A percentile compares a stretch with the other conserved stretches of the same genome.
These are phyloP conservation scores for Balamuthia mandrillaris DNA, from an alignment of 208 protist species.

Conservation along the genomic window DNA sequence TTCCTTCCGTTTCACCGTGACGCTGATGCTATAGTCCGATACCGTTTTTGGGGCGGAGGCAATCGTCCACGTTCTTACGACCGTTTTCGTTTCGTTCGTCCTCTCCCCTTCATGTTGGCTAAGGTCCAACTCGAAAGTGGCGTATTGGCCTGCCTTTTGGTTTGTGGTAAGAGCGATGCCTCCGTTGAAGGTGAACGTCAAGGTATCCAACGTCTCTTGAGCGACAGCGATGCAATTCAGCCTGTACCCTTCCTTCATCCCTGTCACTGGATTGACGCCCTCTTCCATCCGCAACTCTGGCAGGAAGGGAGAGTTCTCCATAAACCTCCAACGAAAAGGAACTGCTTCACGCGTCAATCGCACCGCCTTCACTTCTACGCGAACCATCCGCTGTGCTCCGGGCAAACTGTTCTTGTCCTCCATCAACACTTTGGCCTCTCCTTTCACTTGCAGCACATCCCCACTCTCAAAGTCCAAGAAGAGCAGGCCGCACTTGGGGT, in stretches of 20 bases:
- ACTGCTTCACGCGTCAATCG: not conserved
- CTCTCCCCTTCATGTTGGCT: not conserved
- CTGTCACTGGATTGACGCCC: too few species aligned
- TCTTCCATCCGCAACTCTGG: too few species aligned
- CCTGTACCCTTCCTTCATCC: too few species aligned
- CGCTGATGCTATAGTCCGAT: not conserved
- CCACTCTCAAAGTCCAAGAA: conserved; percentile 14
- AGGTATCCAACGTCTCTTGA: conserved; percentile 6
- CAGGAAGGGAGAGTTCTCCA: too few species aligned
- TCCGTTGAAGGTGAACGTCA: not conserved
- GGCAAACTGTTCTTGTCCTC: not conserved
- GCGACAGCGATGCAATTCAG: too few species aligned
- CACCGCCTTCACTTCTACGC: not conserved
- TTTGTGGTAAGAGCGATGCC: not conserved
- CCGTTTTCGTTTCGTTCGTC: not conserved
- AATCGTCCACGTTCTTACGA: conserved; percentile 1
- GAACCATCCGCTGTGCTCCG: not conserved
- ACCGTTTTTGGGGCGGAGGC: not conserved
- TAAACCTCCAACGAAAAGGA: too few species aligned
- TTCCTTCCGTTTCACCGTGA: not conserved
- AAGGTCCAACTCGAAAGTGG: not conserved
- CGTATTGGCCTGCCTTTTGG: conserved; percentile 11
- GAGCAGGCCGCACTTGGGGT: not conserved
- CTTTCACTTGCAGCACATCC: not conserved
- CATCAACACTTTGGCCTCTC: not conserved